phyloP scores from a whole-genome alignment of 208 protist genomes.

The Crithidia sp. region DNA sequence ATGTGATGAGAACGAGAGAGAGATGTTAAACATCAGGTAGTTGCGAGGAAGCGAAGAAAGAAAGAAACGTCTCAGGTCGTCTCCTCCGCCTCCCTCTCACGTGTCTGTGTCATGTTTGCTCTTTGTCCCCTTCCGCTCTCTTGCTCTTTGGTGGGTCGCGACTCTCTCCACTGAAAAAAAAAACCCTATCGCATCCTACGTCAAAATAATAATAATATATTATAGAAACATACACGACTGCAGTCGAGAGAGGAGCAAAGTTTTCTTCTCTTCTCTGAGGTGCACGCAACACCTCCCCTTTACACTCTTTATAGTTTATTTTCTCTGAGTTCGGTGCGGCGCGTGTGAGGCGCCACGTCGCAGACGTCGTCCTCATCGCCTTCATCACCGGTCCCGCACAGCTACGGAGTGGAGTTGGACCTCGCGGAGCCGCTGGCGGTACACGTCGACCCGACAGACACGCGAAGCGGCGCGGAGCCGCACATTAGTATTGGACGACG shows the following conservation, averaged over 20 bases:
- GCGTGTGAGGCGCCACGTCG: conserved; percentile 1
- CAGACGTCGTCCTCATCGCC: neutral
- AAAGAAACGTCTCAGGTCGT: too few species aligned
- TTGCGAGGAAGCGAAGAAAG: too few species aligned
- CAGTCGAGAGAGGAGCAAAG: neutral
- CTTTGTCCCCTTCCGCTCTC: too few species aligned
- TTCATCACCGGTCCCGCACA: neutral
- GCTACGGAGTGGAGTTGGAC: conserved; percentile 15
- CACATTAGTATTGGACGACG: too few species aligned
- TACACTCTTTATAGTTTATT: neutral
- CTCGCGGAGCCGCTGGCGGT: neutral
- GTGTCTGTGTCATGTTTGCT: too few species aligned
- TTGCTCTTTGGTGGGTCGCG: neutral
- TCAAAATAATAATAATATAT: neutral
- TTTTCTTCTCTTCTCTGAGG: neutral
- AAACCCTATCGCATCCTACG: neutral
- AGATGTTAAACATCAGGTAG: too few species aligned
- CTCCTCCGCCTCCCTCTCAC: too few species aligned
- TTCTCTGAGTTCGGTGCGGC: neutral
- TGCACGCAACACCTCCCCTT: too few species aligned
- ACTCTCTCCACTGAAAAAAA: neutral
- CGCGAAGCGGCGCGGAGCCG: too few species aligned
- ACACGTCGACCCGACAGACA: too few species aligned
- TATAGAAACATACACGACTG: neutral
- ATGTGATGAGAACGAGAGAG: too few species aligned